These are phyloP conservation scores for Endocalyx cinctus DNA, from an alignment of 2,329 filamentous ascomycete genomes.

Conservation along the genomic window DNA sequence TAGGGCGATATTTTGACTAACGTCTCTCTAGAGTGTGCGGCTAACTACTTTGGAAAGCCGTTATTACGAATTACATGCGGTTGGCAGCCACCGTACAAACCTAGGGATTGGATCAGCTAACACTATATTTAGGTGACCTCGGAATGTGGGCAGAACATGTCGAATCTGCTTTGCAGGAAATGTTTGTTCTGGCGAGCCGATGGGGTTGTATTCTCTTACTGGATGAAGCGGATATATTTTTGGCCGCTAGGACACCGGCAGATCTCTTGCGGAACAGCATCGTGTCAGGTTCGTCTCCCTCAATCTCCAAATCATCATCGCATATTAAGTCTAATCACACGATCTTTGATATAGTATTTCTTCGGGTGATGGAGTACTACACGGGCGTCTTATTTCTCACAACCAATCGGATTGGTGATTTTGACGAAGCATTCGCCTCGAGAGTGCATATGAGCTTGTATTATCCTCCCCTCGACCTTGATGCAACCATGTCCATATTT, in stretches of 20 bases:
- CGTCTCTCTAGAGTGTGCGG: conserved; percentile 38
- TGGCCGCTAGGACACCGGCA: conserved; percentile 21
- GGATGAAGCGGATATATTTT: conserved; percentile 25
- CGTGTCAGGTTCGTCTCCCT: too few species aligned
- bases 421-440: conserved; percentile 40
- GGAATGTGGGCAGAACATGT: conserved; percentile 37
- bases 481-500: conserved; percentile 37
- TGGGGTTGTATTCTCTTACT: conserved; percentile 26
- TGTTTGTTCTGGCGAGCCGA: conserved; percentile 36
- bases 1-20: too few species aligned
- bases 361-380: conserved; percentile 36
- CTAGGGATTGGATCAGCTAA: too few species aligned
- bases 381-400: conserved; percentile 37
- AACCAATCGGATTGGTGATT: conserved; percentile 38
- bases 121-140: too few species aligned
- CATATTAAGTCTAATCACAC: too few species aligned
- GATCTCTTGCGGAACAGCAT: conserved; percentile 31
- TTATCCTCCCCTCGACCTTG: conserved; percentile 32
- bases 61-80: conserved; percentile 46
- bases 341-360: too few species aligned
- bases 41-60: conserved; percentile 37
- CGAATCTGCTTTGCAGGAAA: conserved; percentile 34
- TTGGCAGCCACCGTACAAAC: too few species aligned
- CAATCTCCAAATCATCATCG: too few species aligned
- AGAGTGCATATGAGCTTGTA: conserved; percentile 33